Percentiles rank a stretch among this genome's conserved stretches.
These are phyloP conservation scores for Globisporangium cederbergense DNA, from an alignment of 352 stramenopile genomes.

Conservation along the genomic window DNA sequence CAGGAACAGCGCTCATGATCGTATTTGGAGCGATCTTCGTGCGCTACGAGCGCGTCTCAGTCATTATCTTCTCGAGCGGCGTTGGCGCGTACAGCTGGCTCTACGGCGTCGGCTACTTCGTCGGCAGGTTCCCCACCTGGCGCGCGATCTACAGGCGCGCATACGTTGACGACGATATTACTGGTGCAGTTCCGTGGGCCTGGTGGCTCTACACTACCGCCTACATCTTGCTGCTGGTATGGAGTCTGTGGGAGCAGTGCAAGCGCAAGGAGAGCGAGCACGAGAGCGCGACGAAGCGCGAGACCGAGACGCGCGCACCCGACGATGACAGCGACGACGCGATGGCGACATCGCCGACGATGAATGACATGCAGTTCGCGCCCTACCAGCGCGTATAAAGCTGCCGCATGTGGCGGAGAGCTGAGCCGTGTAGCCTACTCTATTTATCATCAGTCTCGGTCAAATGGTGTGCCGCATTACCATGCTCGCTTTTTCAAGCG, in stretches of 20 bases:
- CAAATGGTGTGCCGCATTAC: neutral
- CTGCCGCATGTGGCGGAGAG: neutral
- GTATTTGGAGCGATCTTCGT: slow-evolving; percentile 6
- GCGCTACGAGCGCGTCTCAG: slow-evolving; percentile 8
- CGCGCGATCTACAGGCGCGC: neutral
- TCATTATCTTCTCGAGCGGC: slow-evolving; percentile 30
- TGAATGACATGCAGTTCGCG: neutral
- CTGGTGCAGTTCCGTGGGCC: slow-evolving; percentile 7
- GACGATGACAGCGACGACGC: slow-evolving; percentile 3
- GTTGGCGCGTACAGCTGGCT: slow-evolving; percentile 23
- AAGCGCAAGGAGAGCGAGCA: neutral
- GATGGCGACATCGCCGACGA: neutral
- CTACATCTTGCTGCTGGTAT: slow-evolving; percentile 16
- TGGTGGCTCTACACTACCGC: slow-evolving; percentile 24
- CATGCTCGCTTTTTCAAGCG: too few relatives aligned
- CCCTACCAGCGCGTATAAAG: slow-evolving; percentile 8
- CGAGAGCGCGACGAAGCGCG: neutral
- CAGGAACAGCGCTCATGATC: neutral
- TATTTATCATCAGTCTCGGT: neutral
- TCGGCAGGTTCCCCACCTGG: slow-evolving; percentile 21
- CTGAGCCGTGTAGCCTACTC: neutral
- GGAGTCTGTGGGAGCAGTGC: slow-evolving; percentile 26
- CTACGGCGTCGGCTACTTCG: slow-evolving; percentile 33
- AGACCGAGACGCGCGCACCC: neutral
- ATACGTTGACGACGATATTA: neutral